phyloP scores from a whole-genome alignment of 768 basidiomycete species.

The Tulasnella sp. region DNA sequence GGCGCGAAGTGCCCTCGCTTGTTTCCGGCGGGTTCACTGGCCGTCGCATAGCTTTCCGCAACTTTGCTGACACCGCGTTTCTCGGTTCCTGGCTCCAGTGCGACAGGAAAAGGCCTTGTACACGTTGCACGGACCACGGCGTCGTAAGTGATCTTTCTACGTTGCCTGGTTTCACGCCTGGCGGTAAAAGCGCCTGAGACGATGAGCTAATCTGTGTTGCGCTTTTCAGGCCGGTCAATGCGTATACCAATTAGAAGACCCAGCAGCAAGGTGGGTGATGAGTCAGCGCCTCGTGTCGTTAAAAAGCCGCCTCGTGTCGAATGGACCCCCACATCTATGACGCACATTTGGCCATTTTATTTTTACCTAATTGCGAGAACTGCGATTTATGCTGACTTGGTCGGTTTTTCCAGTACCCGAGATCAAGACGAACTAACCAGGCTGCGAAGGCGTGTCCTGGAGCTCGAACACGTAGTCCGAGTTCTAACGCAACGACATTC shows the following conservation, averaged over 20 bases:
- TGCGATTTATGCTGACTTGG: background rate
- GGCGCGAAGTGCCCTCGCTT: conserved; percentile 16
- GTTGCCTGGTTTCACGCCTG: conserved; percentile 20
- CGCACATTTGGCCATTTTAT: conserved; percentile 42
- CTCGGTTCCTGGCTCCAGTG: conserved; percentile 55
- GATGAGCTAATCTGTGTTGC: conserved; percentile 33
- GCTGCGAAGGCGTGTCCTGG: conserved; percentile 84
- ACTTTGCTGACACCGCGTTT: conserved; percentile 31
- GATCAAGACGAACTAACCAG: conserved; percentile 89
- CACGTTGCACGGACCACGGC: conserved; percentile 87
- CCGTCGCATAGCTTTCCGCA: conserved; percentile 27
- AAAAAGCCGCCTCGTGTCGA: conserved; percentile 26
- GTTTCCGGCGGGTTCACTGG: background rate
- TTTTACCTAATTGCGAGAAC: conserved; percentile 16
- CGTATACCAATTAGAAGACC: conserved; percentile 93
- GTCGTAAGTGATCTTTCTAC: conserved; percentile 54
- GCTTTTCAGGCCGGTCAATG: conserved; percentile 79
- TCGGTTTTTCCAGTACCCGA: background rate
- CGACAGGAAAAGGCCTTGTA: conserved; percentile 88
- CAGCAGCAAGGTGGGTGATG: conserved; percentile 65
- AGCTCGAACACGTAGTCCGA: conserved; percentile 88
- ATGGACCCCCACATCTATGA: conserved; percentile 21
- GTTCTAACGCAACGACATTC: conserved; percentile 54
- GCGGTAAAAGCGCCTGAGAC: conserved; percentile 4
- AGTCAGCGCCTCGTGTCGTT: conserved; percentile 37